phyloP scores from a whole-genome alignment of 371 early-diverging fungal species.

The Conidiobolus incongruus region DNA sequence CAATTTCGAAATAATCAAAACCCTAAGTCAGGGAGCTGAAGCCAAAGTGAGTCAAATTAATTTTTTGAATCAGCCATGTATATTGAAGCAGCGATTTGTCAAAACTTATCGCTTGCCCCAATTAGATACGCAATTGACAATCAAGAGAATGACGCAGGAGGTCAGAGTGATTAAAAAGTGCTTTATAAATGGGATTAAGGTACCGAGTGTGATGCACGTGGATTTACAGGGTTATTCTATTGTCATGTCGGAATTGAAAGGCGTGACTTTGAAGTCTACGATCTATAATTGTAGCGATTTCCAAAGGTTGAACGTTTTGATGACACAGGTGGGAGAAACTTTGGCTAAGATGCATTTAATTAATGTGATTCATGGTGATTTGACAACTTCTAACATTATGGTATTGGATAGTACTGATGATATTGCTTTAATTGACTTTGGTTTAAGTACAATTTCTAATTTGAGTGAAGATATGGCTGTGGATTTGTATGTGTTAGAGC shows the following conservation, averaged over 20 bases:
- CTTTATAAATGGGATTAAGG: constrained; percentile 78
- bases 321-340: constrained; percentile 26
- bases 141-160: constrained; percentile 45
- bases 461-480: constrained; percentile 97
- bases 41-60: constrained; percentile 18
- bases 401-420: constrained; percentile 20
- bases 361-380: constrained; percentile 91
- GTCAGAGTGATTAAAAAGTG: constrained; percentile 26
- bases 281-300: not conserved
- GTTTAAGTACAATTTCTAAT: constrained; percentile 64
- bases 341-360: constrained; percentile 65
- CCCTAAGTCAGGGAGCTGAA: no score
- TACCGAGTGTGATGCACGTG: constrained; percentile 39
- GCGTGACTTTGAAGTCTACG: not conserved
- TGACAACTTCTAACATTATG: constrained; percentile 95
- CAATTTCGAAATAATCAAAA: no score
- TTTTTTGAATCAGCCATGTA: constrained; percentile 19
- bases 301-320: not conserved
- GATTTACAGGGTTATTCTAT: constrained; percentile 13
- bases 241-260: constrained; percentile 5
- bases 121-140: constrained; percentile 63
- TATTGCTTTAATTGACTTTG: constrained; percentile 79
- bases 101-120: constrained; percentile 83
- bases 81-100: constrained; percentile 67
- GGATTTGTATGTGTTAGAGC: constrained; percentile 96